Percentiles rank a stretch among this genome's conserved stretches.
Evolutionary conservation across 495 filamentous ascomycete species (phyloP).

Genomic region (Acidiella bohemica): DNA sequence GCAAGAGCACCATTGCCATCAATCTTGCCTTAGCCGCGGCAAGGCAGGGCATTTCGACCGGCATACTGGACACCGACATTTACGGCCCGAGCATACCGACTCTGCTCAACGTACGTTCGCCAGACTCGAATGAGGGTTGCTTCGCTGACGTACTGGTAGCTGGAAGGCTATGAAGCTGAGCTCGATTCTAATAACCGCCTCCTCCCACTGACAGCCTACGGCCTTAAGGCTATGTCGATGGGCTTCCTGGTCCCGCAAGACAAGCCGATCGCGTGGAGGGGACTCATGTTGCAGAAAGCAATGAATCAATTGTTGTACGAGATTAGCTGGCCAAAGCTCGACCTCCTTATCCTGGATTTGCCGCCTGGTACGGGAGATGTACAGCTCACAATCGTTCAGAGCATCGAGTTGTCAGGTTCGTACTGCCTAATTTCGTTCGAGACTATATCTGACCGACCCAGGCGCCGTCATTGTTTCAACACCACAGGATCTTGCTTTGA

Average conservation of each 20-base stretch:
- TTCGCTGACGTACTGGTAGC: constrained; percentile 31
- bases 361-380: constrained; percentile 92
- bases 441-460: no score
- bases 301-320: constrained; percentile 89
- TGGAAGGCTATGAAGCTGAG: constrained; percentile 19
- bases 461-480: constrained; percentile 84
- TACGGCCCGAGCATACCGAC: constrained; percentile 94
- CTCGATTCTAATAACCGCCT: constrained; percentile 48
- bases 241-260: constrained; percentile 74
- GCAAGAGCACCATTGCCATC: constrained; percentile 85
- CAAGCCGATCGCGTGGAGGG: constrained; percentile 85
- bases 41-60: constrained; percentile 60
- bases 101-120: constrained; percentile 57
- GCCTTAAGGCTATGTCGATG: constrained; percentile 96
- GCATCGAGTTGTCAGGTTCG: constrained; percentile 64
- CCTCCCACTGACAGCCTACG: constrained; percentile 84
- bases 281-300: constrained; percentile 95
- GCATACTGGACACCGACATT: constrained; percentile 90
- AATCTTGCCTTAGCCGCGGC: constrained; percentile 83
- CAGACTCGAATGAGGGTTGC: constrained; percentile 40
- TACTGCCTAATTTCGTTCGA: neutral
- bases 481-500: constrained; percentile 78
- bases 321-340: constrained; percentile 75
- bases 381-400: constrained; percentile 85
- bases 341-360: constrained; percentile 79